Base-by-base conservation (phyloP, 805 yeast genomes). In the Wickerhamiella kazuoi region DNA sequence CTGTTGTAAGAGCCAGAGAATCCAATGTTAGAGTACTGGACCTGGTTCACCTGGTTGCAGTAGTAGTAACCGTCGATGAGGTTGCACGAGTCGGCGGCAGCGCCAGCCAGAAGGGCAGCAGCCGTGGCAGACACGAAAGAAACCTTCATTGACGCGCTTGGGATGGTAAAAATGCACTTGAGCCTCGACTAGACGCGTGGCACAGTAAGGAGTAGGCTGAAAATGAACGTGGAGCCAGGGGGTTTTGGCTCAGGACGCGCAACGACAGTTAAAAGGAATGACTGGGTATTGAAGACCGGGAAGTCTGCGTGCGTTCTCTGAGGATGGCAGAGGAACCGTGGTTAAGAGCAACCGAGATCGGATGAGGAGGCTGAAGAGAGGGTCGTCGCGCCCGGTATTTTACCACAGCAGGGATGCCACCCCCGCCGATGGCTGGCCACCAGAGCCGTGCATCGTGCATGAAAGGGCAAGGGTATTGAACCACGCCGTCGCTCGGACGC, bases 1-100 rank as follows among this genome's bases (percentile, higher is more conserved):
- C 79, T 86, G 50, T 65, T 53, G 66, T 81, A 90, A 18, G 84
- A 62, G 49, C 96, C 95, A 18, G 90, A 70, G 60, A 68, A 82
- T 28, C 97, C 97, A 42, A 90, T 71, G 49, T 74, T 74, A 35
- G 65, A 47, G 67, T 79, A 82, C 43, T 66, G 63, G 44, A 81
- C 67, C 45, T 81, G 86, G 45, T 62, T 52, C 38, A 80, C 80
- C 46, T 72, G 61, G 47, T 71, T 61, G 65, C 96, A 84, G 72
- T 79, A 86, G 68, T 76, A 78, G 67, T 82, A 82, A 50, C 95
- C 94, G 47, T 61, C 69, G 31, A 66, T 68, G 44, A 59, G 55
- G 34, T 62, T 48, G 53, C 78, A 72, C 21, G 51, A 56, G 35
- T 63, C 61, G 31, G 67, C 66, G 26, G 52, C 46, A 4, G 49